phyloP scores from a whole-genome alignment of 139 green algal genomes.

The Haematococcus sp. region DNA sequence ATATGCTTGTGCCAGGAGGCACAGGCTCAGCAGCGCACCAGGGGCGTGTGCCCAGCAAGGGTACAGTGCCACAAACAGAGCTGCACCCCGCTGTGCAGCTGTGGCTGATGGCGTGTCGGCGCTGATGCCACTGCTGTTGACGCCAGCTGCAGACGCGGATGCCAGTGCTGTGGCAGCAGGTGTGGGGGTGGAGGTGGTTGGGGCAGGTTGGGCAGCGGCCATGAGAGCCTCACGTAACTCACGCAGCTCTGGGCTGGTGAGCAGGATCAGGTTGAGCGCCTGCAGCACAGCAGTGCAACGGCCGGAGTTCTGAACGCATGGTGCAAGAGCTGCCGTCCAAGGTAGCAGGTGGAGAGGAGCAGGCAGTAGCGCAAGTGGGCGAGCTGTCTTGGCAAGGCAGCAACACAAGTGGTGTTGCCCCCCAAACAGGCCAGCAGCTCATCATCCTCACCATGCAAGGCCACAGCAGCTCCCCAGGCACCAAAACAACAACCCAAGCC shows the following conservation, averaged over 20 bases:
- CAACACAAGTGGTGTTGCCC: too few relatives aligned
- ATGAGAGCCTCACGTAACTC: slow-evolving; percentile 42
- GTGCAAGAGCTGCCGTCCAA: too few relatives aligned
- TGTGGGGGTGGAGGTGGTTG: neutral
- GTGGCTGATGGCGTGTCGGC: neutral
- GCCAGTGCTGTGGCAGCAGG: too few relatives aligned
- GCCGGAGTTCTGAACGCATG: too few relatives aligned
- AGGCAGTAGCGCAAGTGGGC: too few relatives aligned
- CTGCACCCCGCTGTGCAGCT: slow-evolving; percentile 31
- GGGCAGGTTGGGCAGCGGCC: slow-evolving; percentile 6
- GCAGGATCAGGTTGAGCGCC: slow-evolving; percentile 90
- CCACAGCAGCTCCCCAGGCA: too few relatives aligned
- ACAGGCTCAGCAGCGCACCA: slow-evolving; percentile 81
- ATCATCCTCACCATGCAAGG: too few relatives aligned
- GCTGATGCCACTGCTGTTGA: neutral
- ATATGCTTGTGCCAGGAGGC: slow-evolving; percentile 76
- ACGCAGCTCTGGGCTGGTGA: slow-evolving; percentile 82
- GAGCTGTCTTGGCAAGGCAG: too few relatives aligned
- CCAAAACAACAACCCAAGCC: slow-evolving; percentile 2
- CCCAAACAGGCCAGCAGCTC: too few relatives aligned
- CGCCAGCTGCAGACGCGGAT: neutral
- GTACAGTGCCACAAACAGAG: slow-evolving; percentile 79
- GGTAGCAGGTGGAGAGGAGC: too few relatives aligned
- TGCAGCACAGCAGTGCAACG: slow-evolving; percentile 30
- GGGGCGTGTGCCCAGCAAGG: slow-evolving; percentile 74